Percentiles rank a stretch among this genome's conserved stretches.
Evolutionary conservation across 2,329 filamentous ascomycete genomes (phyloP).

Genomic region (Neonectria coccinea): DNA sequence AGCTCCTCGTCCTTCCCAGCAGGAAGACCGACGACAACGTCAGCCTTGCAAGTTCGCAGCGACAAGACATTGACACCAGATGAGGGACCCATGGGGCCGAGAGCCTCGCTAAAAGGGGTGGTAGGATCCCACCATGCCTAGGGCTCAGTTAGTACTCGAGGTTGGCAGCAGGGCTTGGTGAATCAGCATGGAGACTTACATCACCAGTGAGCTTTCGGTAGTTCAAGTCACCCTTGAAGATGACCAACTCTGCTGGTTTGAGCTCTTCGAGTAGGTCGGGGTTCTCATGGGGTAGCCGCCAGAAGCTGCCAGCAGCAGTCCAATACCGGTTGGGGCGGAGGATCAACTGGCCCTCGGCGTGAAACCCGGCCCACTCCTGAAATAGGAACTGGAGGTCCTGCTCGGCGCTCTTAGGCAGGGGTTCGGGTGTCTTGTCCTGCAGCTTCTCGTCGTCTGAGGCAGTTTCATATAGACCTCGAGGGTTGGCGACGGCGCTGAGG

Average conservation of each 20-base stretch:
- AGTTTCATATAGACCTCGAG: conserved; percentile 82
- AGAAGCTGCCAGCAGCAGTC: conserved; percentile 89
- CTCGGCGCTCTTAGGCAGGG: conserved; percentile 75
- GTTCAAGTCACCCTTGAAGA: conserved; percentile 98
- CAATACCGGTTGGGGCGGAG: conserved; percentile 91
- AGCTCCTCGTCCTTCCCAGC: conserved; percentile 86
- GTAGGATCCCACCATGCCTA: conserved; percentile 79
- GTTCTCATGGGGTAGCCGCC: conserved; percentile 80
- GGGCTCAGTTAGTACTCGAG: conserved; percentile 27
- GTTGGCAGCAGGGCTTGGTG: neutral
- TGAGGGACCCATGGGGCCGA: conserved; percentile 84
- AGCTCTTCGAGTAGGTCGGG: conserved; percentile 80
- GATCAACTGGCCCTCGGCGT: conserved; percentile 85
- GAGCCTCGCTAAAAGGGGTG: conserved; percentile 84
- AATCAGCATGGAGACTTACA: conserved; percentile 62
- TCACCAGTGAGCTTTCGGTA: conserved; percentile 94
- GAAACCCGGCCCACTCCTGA: conserved; percentile 80
- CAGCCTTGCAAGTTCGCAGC: conserved; percentile 94
- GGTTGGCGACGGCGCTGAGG: conserved; percentile 81
- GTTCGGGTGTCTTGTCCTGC: conserved; percentile 66
- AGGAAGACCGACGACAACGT: conserved; percentile 91
- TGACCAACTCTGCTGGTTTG: conserved; percentile 84
- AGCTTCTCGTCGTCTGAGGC: conserved; percentile 75
- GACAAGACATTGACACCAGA: conserved; percentile 89
- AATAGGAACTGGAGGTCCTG: conserved; percentile 81